A percentile compares a stretch with the other conserved stretches of the same genome.
These are phyloP conservation scores for Actinidia chinensis DNA, from an alignment of 179 eudicot species.

Conservation along the genomic window DNA sequence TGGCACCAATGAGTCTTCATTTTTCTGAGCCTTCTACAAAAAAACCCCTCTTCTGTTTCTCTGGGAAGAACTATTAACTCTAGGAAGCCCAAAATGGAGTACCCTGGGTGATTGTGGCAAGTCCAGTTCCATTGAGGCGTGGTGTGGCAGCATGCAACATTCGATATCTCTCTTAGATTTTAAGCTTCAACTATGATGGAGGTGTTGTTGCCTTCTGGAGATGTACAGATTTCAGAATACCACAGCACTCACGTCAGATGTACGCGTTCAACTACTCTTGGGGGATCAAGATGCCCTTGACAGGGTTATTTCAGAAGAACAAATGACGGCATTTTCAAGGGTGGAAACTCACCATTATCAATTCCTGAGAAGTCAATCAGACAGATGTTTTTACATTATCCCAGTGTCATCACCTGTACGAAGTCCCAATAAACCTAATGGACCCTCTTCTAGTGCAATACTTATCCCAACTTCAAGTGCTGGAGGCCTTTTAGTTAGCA, in stretches of 20 bases:
- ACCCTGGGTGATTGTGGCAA: conserved; percentile 28
- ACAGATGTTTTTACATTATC: conserved; percentile 1
- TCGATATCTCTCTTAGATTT: conserved; percentile 22
- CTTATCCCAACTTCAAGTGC: conserved; percentile 6
- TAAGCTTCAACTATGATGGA: conserved; percentile 20
- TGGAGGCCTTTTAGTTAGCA: conserved; percentile 17
- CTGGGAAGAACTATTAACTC: conserved; percentile 64
- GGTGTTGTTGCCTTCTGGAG: conserved; percentile 6
- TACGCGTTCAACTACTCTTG: conserved; percentile 21
- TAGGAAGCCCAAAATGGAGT: conserved; percentile 28
- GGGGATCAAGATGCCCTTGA: conserved; percentile 33
- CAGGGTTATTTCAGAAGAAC: conserved; percentile 28
- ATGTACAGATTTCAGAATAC: conserved; percentile 12
- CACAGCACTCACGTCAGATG: conserved; percentile 16
- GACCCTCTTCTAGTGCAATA: conserved; percentile 18
- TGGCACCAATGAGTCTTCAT: conserved; percentile 39
- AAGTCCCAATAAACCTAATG: conserved; percentile 25
- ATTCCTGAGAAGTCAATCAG: conserved; percentile 15
- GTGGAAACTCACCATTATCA: conserved; percentile 23
- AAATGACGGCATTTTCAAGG: conserved; percentile 21
- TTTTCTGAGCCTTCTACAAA: conserved; percentile 49
- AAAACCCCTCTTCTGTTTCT: conserved; percentile 58
- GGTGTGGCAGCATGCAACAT: conserved; percentile 18
- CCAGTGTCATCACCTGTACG: conserved; percentile 18
- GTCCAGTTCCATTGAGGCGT: conserved; percentile 26